phyloP scores from a whole-genome alignment of 305 asterid genomes.

The Striga hermonthica region DNA sequence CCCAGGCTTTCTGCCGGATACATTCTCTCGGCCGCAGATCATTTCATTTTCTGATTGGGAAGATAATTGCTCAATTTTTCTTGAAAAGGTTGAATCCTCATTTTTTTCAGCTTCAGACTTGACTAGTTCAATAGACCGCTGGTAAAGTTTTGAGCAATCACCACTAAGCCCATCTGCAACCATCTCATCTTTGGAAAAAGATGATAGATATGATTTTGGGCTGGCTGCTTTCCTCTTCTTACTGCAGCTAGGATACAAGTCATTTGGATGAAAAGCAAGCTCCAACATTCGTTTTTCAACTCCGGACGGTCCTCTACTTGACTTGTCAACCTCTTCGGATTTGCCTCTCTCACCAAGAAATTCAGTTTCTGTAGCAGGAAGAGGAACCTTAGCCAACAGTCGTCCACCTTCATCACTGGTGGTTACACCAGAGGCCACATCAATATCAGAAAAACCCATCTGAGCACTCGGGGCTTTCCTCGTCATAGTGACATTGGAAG shows the following conservation, averaged over 20 bases:
- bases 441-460: conserved; percentile 32
- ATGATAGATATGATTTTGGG: conserved; percentile 37
- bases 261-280: conserved; percentile 35
- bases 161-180: conserved; percentile 34
- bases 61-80: conserved; percentile 29
- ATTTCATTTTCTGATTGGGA: conserved; percentile 37
- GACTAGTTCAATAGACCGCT: conserved; percentile 32
- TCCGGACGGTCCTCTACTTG: conserved; percentile 33
- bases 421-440: conserved; percentile 27
- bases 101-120: conserved; percentile 38
- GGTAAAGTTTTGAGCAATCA: conserved; percentile 35
- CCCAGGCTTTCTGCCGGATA: conserved; percentile 31
- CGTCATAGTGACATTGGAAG: conserved; percentile 40
- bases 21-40: conserved; percentile 32
- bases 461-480: conserved; percentile 44
- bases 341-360: conserved; percentile 33
- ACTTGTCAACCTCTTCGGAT: conserved; percentile 31
- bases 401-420: conserved; percentile 33
- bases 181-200: conserved; percentile 39
- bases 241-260: conserved; percentile 30
- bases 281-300: conserved; percentile 32
- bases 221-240: conserved; percentile 44
- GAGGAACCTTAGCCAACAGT: conserved; percentile 30
- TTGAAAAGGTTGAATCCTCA: conserved; percentile 35
- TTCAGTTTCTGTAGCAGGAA: conserved; percentile 36